Evolutionary conservation across 805 yeast species (phyloP).

Genomic region (Saturnispora hagleri): DNA sequence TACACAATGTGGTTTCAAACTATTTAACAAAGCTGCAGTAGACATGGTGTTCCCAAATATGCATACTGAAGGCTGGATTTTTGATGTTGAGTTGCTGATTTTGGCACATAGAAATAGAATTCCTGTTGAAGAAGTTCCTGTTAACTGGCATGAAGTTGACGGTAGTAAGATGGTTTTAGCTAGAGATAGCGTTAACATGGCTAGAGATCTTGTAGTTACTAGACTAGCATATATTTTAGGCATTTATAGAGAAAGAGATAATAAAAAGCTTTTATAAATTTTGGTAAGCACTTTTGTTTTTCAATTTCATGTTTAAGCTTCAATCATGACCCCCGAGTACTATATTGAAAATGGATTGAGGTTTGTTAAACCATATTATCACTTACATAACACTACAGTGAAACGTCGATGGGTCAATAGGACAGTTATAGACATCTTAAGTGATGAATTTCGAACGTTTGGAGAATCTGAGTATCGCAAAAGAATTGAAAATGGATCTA

Average conservation of each 20-base stretch:
- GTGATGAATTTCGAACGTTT: slow-evolving; percentile 31
- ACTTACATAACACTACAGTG: slow-evolving; percentile 28
- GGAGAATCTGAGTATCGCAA: slow-evolving; percentile 17
- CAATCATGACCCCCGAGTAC: slow-evolving; percentile 2
- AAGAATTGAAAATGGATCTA: slow-evolving; percentile 14
- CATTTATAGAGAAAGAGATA: slow-evolving; percentile 39
- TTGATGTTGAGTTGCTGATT: slow-evolving; percentile 87
- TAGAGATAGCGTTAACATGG: slow-evolving; percentile 85
- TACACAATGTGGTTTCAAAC: slow-evolving; percentile 96
- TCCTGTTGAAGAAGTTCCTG: slow-evolving; percentile 66
- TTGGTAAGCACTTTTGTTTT: background rate
- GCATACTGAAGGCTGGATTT: slow-evolving; percentile 98
- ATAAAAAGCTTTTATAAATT: slow-evolving; percentile 3
- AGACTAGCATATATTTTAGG: slow-evolving; percentile 83
- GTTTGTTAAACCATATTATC: slow-evolving; percentile 34
- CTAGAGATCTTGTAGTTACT: slow-evolving; percentile 83
- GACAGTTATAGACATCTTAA: slow-evolving; percentile 31
- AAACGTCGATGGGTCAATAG: slow-evolving; percentile 38
- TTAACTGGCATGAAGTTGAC: slow-evolving; percentile 94
- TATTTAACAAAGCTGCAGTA: slow-evolving; percentile 70
- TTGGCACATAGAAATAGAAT: slow-evolving; percentile 66
- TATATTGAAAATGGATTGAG: slow-evolving; percentile 7
- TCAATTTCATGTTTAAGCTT: background rate
- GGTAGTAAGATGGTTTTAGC: slow-evolving; percentile 94
- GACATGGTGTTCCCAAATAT: slow-evolving; percentile 67